Evolutionary conservation across 345 rosid species (phyloP), one percentile per base, ranked within the genome.

Genomic region (Toxicodendron radicans): DNA sequence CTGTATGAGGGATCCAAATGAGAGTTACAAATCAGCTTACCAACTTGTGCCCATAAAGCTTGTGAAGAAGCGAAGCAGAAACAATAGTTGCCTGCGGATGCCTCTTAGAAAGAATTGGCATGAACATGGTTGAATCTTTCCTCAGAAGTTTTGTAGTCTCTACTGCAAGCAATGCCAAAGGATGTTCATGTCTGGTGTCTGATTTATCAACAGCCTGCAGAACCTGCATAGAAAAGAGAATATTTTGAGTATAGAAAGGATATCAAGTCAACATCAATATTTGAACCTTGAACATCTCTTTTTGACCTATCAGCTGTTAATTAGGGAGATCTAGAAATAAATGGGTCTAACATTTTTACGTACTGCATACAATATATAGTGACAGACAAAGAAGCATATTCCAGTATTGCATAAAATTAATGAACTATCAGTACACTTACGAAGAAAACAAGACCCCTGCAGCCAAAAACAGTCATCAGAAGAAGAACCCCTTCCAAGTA

Each of bases 21-120:
- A 49, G 11, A 69, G 41, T 43, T 17, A 70, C 69, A 79, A 74
- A 73, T 23, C 48, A 64, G 76, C 92, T 85, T 90, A 93, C 98
- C 96, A 95, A 76, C 83, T 91, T 92, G 79, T 73, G 85, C 76
- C 97, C 97, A 61, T 91, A 95, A 69, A 93, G 85, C 85, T 82
- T 95, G 87, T 95, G 99, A 78, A 93, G 69, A 79, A 95, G 97
- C 60, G 92, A 91, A 67, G 93, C 93, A 58, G 97, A 88, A 84
- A 87, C 63, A 24, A 89, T 79, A 63, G 84, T 74, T 73, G 97
- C 94, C 49, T 87, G 94, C 21, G 96, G 94, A 81, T 95, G 96
- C 86, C 96, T 83, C 90, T 80, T 86, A 71, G 91, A 79, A 69
- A 95, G 86, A 81, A 95, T 74, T 78, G 98, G 97, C 83, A 89